A percentile compares a stretch with the other conserved stretches of the same genome.
Evolutionary conservation across 108 stramenopile species (phyloP).

Genomic region (Thalassiosira profunda): DNA sequence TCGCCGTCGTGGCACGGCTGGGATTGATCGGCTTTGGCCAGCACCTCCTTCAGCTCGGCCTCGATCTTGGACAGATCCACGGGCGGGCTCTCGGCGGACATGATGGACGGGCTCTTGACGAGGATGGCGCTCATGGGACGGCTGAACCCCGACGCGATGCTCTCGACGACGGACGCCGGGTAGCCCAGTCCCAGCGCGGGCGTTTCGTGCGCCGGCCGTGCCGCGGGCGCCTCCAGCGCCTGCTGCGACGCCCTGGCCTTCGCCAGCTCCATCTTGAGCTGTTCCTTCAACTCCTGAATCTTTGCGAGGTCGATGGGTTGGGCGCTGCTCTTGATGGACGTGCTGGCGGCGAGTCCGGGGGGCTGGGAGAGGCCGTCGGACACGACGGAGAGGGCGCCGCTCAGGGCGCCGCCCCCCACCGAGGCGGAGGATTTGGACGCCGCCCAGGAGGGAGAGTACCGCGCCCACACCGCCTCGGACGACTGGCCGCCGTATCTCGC

Average conservation of each 20-base stretch:
- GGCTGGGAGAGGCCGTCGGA: too few species aligned
- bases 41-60: slow-evolving; percentile 20
- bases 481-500: not conserved
- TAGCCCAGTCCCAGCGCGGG: not conserved
- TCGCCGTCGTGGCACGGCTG: too few species aligned
- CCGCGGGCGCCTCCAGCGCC: slow-evolving; percentile 4
- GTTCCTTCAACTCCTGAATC: slow-evolving; percentile 14
- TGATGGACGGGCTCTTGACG: not conserved
- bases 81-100: not conserved
- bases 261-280: slow-evolving; percentile 25
- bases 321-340: slow-evolving; percentile 7
- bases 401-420: too few species aligned
- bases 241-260: slow-evolving; percentile 25
- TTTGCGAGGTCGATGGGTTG: not conserved
- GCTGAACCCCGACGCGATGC: too few species aligned
- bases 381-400: too few species aligned
- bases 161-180: too few species aligned
- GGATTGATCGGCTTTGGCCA: slow-evolving; percentile 25
- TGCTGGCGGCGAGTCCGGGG: not conserved
- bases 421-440: not conserved
- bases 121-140: too few species aligned
- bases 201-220: not conserved
- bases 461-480: not conserved
- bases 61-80: not conserved
- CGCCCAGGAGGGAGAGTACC: too few species aligned